Evolutionary conservation across 805 yeast genomes (phyloP), one percentile per base, ranked within the genome.

Genomic region (Metschnikowia hibisci): DNA sequence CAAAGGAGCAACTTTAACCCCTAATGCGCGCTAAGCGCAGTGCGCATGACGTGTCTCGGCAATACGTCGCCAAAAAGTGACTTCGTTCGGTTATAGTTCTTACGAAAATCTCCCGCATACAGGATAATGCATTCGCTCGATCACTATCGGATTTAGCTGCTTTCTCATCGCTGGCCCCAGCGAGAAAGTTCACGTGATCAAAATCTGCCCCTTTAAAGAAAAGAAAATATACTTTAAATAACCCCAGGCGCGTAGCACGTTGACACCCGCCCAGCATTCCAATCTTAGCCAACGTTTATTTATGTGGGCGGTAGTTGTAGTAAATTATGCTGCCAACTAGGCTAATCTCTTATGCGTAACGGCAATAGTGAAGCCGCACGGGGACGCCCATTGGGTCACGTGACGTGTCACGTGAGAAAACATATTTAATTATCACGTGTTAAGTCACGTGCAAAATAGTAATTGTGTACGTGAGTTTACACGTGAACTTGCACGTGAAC

Each of bases 91-190:
- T 35, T 27, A 35, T 35, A 35, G 32, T 35, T 27, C 32, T 27
- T n/a, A 27, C 32, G 31, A 27, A 26, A 16, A 35, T 35, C 39
- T 35, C 39, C 18, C 32, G 39, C 18, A 18, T 35, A 35, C 39
- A 35, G 39, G 39, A n/a, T 25, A 8, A 26, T 18, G 39, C 32
- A 18, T 18, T n/a, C 14, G 16, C 25, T n/a, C 25, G 28, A 26
- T 18, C 26, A 4, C 18, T 11, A 6, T 18, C 15, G 4, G 25
- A 15, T 15, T 14, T 35, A 16, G 32, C 27, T 20, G 23, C 23
- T 4, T 20, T 8, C 23, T 8, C 7, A 20, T 20, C 7, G 23
- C 7, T 20, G 3, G 23, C 23, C n/a, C 4, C 23, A 20, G 7
- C 23, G 1, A 20, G 4, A 20, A 20, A 20, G 4, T 6, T 8